Conservation (phyloP, 2,329 filamentous ascomycete species). For the Metarhizium guizhouense region DNA sequence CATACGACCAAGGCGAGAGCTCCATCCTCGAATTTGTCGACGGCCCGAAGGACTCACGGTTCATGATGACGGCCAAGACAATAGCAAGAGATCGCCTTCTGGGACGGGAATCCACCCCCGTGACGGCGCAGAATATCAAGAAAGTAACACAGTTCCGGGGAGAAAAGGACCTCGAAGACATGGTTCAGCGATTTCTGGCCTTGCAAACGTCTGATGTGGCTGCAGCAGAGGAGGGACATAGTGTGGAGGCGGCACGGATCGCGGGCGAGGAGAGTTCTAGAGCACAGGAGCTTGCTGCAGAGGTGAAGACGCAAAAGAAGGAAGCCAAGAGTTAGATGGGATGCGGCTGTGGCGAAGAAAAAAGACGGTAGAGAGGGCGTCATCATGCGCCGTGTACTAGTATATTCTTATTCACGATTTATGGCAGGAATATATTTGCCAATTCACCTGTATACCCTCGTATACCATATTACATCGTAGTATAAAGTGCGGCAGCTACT, state of each 20-base stretch:
- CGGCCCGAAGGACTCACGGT: conserved; percentile 86
- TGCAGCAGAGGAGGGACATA: conserved; percentile 7
- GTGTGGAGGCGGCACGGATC: conserved; percentile 12
- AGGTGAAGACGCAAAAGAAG: conserved; percentile 8
- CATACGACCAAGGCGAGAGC: conserved; percentile 74
- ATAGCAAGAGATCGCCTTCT: conserved; percentile 56
- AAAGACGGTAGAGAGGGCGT: not conserved
- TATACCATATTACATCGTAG: no score
- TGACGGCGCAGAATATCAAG: conserved; percentile 68
- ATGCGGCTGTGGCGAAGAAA: not conserved
- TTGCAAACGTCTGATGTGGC: conserved; percentile 14
- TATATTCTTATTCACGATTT: not conserved
- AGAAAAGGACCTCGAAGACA: conserved; percentile 55
- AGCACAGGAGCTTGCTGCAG: conserved; percentile 22
- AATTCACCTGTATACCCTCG: no score
- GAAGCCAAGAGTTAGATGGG: conserved; percentile 3
- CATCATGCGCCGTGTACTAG: not conserved
- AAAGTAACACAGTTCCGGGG: conserved; percentile 81
- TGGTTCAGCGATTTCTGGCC: conserved; percentile 39
- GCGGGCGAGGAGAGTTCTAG: conserved; percentile 21
- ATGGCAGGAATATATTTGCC: no score
- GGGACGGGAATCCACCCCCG: conserved; percentile 51
- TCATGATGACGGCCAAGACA: conserved; percentile 84
- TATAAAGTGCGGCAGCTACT: no score
- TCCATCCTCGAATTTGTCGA: conserved; percentile 94